A percentile compares a stretch with the other conserved stretches of the same genome.
Conservation (phyloP, 2,329 filamentous ascomycete genomes). For the Botrytis hyacinthi region DNA sequence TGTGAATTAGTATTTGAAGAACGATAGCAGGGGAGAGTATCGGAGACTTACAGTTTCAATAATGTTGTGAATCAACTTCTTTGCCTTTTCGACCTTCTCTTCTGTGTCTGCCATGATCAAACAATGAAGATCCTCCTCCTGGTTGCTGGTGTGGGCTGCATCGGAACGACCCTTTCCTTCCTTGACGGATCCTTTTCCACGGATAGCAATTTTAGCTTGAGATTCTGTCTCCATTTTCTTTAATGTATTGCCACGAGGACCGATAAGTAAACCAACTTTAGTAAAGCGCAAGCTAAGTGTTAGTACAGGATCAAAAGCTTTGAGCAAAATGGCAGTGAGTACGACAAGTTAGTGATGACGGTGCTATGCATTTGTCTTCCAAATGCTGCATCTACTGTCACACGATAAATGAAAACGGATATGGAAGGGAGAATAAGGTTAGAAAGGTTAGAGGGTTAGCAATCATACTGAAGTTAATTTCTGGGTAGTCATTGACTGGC, state of each 20-base stretch:
- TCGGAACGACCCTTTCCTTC: slow-evolving; percentile 99
- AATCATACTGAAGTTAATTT: slow-evolving; percentile 99
- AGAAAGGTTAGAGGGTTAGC: slow-evolving; percentile 94
- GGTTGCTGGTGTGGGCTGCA: slow-evolving; percentile 98
- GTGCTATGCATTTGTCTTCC: slow-evolving; percentile 33
- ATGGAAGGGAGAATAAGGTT: slow-evolving; percentile 45
- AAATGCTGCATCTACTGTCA: slow-evolving; percentile 40
- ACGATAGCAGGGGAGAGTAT: neutral
- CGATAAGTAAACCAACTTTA: slow-evolving; percentile 99
- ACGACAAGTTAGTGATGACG: slow-evolving; percentile 41
- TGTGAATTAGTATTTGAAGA: slow-evolving; percentile 36
- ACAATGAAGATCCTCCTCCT: slow-evolving; percentile 98
- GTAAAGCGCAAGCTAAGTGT: slow-evolving; percentile 80
- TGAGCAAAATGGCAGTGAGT: slow-evolving; percentile 38
- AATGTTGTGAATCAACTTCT: slow-evolving; percentile 96
- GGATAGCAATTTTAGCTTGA: slow-evolving; percentile 96
- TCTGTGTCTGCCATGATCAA: slow-evolving; percentile 99
- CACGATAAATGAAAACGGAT: slow-evolving; percentile 45
- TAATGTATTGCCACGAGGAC: slow-evolving; percentile 98
- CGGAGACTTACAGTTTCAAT: slow-evolving; percentile 85
- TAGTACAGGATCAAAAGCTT: slow-evolving; percentile 60
- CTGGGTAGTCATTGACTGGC: slow-evolving; percentile 99
- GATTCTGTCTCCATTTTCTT: slow-evolving; percentile 99
- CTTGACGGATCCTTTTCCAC: slow-evolving; percentile 98
- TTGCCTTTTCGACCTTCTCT: slow-evolving; percentile 99